Percentiles rank a stretch among this genome's conserved stretches.
phyloP scores from a whole-genome alignment of 495 filamentous ascomycete genomes.

The Xylaria cubensis region DNA sequence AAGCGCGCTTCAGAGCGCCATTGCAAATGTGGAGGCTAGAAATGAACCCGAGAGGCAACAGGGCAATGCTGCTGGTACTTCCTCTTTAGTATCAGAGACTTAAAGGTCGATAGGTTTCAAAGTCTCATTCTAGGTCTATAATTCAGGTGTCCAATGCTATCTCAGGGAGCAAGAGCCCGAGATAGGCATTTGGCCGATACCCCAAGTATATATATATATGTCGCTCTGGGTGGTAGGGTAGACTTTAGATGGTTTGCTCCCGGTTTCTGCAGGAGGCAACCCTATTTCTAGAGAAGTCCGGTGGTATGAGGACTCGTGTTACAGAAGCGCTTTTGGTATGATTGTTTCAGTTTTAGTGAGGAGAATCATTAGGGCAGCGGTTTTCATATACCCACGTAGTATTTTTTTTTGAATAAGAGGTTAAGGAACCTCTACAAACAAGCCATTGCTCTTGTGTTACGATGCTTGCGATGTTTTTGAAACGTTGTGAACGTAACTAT shows the following conservation, averaged over 20 bases:
- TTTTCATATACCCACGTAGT: constrained; percentile 21
- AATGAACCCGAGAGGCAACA: constrained; percentile 35
- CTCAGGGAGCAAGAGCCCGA: background rate
- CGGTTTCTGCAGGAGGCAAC: background rate
- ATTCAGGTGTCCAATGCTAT: background rate
- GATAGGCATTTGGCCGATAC: background rate
- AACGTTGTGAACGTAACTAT: background rate
- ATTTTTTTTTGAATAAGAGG: background rate
- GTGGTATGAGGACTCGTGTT: background rate
- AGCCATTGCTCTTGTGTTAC: background rate
- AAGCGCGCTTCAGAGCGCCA: constrained; percentile 86
- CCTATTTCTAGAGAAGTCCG: background rate
- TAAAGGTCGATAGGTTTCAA: background rate
- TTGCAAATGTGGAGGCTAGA: constrained; percentile 73
- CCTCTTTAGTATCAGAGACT: background rate
- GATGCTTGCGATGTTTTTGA: background rate
- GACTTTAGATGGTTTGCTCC: background rate
- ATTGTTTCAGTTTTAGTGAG: background rate
- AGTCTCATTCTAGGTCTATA: constrained; percentile 5
- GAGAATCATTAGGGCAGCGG: background rate
- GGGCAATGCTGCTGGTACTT: background rate
- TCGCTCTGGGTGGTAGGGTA: background rate
- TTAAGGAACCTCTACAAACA: background rate
- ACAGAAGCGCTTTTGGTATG: background rate
- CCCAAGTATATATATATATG: background rate